These are phyloP conservation scores for Pichia insulana DNA, from an alignment of 805 yeast species.

Conservation along the genomic window DNA sequence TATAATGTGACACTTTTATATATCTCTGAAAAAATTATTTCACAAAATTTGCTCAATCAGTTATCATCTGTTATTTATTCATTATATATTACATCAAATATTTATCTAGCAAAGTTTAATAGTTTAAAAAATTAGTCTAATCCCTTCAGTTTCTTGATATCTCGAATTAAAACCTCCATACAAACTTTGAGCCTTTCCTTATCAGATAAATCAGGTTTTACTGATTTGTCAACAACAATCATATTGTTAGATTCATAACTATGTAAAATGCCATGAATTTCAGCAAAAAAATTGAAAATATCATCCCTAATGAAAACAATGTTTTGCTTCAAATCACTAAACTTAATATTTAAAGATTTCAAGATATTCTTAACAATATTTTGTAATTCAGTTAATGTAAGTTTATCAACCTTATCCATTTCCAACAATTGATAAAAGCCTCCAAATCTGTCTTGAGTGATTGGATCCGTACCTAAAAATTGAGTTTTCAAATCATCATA, in stretches of 20 bases:
- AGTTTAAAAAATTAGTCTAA: not conserved
- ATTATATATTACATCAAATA: not conserved
- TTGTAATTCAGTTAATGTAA: slow-evolving; percentile 11
- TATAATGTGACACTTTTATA: not conserved
- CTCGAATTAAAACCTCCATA: slow-evolving; percentile 10
- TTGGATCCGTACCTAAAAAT: not conserved
- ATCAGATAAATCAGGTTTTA: slow-evolving; percentile 6
- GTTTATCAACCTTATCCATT: slow-evolving; percentile 10
- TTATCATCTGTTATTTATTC: not conserved
- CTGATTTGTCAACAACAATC: slow-evolving; percentile 2
- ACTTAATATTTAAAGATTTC: slow-evolving; percentile 10
- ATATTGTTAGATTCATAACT: not conserved
- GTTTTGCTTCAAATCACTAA: slow-evolving; percentile 5
- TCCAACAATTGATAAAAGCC: not conserved
- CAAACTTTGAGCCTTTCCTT: slow-evolving; percentile 9
- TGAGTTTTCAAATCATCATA: not conserved
- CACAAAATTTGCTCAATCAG: no score
- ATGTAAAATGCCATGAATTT: slow-evolving; percentile 13
- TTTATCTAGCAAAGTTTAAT: slow-evolving; percentile 5
- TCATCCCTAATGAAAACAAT: slow-evolving; percentile 13
- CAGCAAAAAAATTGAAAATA: slow-evolving; percentile 10
- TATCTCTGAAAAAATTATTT: not conserved
- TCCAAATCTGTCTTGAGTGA: slow-evolving; percentile 6
- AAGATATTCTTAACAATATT: slow-evolving; percentile 17
- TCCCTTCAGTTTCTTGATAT: slow-evolving; percentile 10